Conservation (phyloP, 495 filamentous ascomycete genomes). For the Copromyces sp. region DNA sequence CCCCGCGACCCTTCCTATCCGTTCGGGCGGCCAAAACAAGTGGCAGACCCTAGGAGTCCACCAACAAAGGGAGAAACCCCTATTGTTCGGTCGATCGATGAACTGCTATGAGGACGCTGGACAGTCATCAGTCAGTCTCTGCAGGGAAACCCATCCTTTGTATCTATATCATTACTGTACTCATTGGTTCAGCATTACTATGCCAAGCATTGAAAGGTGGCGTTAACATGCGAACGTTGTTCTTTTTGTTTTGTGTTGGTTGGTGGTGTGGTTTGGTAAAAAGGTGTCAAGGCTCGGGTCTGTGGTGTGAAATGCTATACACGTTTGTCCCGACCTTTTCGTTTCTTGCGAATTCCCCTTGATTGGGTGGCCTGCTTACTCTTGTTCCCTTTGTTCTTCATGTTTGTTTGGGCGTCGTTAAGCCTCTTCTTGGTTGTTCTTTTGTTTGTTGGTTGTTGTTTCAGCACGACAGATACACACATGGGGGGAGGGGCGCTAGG, state of each 20-base stretch:
- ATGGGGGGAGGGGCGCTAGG: neutral
- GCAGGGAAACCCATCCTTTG: neutral
- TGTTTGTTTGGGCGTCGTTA: neutral
- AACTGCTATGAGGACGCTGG: slow-evolving; percentile 32
- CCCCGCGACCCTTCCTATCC: slow-evolving; percentile 40
- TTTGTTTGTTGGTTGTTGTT: neutral
- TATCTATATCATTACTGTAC: slow-evolving; percentile 3
- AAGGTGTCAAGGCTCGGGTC: slow-evolving; percentile 2
- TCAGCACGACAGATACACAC: neutral
- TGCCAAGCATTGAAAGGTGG: neutral
- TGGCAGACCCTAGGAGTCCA: slow-evolving; percentile 53
- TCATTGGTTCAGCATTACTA: neutral
- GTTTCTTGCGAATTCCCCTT: neutral
- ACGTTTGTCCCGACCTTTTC: neutral
- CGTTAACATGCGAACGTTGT: neutral
- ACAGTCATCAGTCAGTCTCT: neutral
- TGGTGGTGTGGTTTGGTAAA: neutral
- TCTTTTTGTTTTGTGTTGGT: neutral
- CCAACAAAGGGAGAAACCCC: slow-evolving; percentile 53
- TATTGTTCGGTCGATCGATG: slow-evolving; percentile 57
- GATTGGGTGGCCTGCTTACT: neutral
- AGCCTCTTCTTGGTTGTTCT: neutral
- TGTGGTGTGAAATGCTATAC: neutral
- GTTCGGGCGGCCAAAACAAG: slow-evolving; percentile 32
- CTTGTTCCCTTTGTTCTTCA: neutral